phyloP scores from a whole-genome alignment of 2,329 filamentous ascomycete genomes.

The Colletotrichum liriopes region DNA sequence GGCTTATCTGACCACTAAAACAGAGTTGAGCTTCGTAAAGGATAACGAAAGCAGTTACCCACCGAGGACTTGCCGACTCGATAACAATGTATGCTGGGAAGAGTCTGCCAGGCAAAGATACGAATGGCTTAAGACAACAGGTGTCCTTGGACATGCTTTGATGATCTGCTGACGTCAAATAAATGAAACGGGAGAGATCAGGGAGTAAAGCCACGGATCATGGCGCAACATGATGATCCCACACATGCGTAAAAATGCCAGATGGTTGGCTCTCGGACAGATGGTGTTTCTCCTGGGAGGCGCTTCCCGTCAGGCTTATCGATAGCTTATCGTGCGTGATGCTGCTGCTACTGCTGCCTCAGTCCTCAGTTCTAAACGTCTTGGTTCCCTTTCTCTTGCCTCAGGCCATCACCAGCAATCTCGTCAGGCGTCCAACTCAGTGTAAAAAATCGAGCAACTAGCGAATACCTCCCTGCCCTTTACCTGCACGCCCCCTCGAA shows the following conservation, averaged over 20 bases:
- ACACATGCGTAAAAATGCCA: neutral
- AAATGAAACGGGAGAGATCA: neutral
- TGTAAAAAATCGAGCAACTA: neutral
- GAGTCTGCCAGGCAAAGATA: neutral
- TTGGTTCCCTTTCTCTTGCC: constrained; percentile 12
- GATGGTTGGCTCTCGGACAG: neutral
- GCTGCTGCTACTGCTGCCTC: neutral
- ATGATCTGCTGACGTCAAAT: neutral
- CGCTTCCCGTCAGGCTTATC: constrained; percentile 27
- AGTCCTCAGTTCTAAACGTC: constrained; percentile 4
- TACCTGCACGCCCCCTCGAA: constrained; percentile 15
- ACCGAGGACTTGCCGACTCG: neutral
- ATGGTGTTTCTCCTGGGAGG: neutral
- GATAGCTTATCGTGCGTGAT: constrained; percentile 33
- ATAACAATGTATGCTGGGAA: neutral
- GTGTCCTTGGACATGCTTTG: constrained; percentile 1
- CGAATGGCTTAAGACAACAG: neutral
- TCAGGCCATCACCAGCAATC: constrained; percentile 28
- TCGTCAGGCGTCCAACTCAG: constrained; percentile 1
- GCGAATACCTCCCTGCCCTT: neutral
- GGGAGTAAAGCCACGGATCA: neutral
- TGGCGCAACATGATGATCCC: constrained; percentile 5
- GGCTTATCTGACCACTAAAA: neutral
- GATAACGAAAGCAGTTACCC: neutral
- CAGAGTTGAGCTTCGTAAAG: neutral